Evolutionary conservation across 371 early-diverging fungal species (phyloP).

Genomic region (Actinomortierella ambigua): DNA sequence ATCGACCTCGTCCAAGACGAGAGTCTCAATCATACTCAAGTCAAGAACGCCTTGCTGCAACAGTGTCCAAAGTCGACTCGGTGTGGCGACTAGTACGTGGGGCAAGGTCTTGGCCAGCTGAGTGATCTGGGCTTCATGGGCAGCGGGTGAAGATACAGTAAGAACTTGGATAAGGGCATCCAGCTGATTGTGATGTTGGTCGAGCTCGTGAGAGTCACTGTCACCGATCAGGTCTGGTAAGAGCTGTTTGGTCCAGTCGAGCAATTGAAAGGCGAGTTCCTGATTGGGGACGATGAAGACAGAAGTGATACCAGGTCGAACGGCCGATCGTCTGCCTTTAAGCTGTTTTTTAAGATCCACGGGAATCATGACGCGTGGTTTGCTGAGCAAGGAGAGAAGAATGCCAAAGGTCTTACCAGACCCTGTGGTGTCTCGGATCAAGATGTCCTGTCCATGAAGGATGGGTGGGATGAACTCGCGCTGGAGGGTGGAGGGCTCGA

Average conservation of each 20-base stretch:
- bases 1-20: constrained; percentile 83
- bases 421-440: constrained; percentile 78
- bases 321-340: neutral
- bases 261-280: constrained; percentile 86
- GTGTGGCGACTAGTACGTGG: constrained; percentile 72
- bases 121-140: constrained; percentile 18
- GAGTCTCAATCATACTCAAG: constrained; percentile 53
- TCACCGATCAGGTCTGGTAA: no score
- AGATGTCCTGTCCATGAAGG: constrained; percentile 58
- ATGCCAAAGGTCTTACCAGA: constrained; percentile 84
- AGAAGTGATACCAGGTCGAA: constrained; percentile 46
- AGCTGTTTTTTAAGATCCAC: constrained; percentile 13
- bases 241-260: constrained; percentile 52
- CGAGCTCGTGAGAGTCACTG: no score
- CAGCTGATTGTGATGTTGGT: constrained; percentile 13
- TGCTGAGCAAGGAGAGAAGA: constrained; percentile 58
- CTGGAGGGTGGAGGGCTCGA: constrained; percentile 59
- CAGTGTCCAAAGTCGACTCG: constrained; percentile 58
- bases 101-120: constrained; percentile 36
- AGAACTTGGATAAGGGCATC: constrained; percentile 38
- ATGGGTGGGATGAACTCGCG: constrained; percentile 60
- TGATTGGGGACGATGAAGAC: constrained; percentile 86
- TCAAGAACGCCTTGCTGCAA: constrained; percentile 51
- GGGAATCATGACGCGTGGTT: constrained; percentile 19
- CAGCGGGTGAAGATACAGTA: constrained; percentile 9